These are phyloP conservation scores for Lepidium campestre DNA, from an alignment of 441 rosid genomes.

Conservation along the genomic window DNA sequence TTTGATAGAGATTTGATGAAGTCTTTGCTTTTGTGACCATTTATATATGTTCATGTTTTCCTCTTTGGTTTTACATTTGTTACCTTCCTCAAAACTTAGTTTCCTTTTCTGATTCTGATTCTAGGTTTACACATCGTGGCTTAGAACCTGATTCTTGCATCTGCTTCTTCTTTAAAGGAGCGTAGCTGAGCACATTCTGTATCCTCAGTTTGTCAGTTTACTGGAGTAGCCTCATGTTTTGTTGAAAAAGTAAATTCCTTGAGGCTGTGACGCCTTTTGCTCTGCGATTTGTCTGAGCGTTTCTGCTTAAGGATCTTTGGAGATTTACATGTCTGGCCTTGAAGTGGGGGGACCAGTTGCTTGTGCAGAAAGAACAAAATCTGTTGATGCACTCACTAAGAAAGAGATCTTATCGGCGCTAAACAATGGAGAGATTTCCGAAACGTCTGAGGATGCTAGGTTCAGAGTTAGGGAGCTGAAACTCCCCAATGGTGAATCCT, in stretches of 20 bases:
- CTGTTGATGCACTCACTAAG: constrained; percentile 50
- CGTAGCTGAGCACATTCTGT: constrained; percentile 16
- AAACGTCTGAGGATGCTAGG: constrained; percentile 44
- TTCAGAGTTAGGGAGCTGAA: constrained; percentile 59
- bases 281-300: constrained; percentile 26
- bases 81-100: not conserved
- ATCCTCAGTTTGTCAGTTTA: constrained; percentile 3
- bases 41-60: not conserved
- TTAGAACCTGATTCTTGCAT: constrained; percentile 13
- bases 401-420: constrained; percentile 35
- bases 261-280: constrained; percentile 21
- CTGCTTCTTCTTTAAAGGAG: constrained; percentile 13
- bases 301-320: constrained; percentile 33
- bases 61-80: not conserved
- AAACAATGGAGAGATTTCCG: constrained; percentile 51
- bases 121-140: constrained; percentile 14
- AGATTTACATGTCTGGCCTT: constrained; percentile 88
- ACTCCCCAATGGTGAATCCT: constrained; percentile 67
- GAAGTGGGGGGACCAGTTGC: constrained; percentile 45
- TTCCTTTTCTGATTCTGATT: constrained; percentile 14
- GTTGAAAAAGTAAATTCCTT: constrained; percentile 19
- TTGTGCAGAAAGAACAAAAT: constrained; percentile 67
- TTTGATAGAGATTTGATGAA: constrained; percentile 11
- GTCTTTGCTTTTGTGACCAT: constrained; percentile 12
- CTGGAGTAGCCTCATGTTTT: constrained; percentile 12